Conservation (phyloP, 2,329 filamentous ascomycete genomes). For the Arachnopeziza araneosa region DNA sequence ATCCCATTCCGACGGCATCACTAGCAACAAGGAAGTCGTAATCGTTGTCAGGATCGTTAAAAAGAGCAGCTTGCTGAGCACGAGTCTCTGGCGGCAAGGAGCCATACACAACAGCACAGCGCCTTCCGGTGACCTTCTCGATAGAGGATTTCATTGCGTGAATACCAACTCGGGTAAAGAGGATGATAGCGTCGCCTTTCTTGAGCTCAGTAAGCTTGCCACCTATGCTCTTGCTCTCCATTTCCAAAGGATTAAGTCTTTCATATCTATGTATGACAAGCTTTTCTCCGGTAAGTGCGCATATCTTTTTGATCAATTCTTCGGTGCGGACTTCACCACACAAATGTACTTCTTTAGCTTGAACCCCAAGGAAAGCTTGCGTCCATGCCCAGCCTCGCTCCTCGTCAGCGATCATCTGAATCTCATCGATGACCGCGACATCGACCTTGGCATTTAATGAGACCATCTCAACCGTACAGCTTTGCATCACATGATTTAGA, state of each 20-base stretch:
- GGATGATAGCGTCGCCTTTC: constrained; percentile 87
- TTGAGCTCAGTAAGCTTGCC: constrained; percentile 61
- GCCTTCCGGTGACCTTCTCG: constrained; percentile 67
- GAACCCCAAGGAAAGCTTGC: constrained; percentile 77
- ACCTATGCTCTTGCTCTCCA: constrained; percentile 57
- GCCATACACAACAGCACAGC: constrained; percentile 91
- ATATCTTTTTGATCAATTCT: constrained; percentile 70
- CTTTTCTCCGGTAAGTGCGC: constrained; percentile 73
- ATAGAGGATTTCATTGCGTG: constrained; percentile 75
- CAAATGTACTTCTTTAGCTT: constrained; percentile 84
- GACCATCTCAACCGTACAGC: constrained; percentile 94
- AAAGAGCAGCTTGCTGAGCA: constrained; percentile 82
- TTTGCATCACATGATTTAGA: constrained; percentile 56
- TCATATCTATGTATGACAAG: constrained; percentile 78
- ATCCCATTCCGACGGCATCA: constrained; percentile 94
- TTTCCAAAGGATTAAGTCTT: constrained; percentile 70
- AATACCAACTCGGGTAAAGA: constrained; percentile 77
- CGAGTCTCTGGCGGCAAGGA: constrained; percentile 87
- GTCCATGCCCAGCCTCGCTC: constrained; percentile 94
- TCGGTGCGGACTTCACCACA: constrained; percentile 86
- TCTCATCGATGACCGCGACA: constrained; percentile 95
- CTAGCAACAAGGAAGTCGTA: constrained; percentile 93
- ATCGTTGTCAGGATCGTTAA: constrained; percentile 93
- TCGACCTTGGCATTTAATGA: constrained; percentile 50
- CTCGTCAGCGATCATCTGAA: constrained; percentile 85